Conservation (phyloP, 164 flowering plant species). For the Nelumbo lutea region DNA sequence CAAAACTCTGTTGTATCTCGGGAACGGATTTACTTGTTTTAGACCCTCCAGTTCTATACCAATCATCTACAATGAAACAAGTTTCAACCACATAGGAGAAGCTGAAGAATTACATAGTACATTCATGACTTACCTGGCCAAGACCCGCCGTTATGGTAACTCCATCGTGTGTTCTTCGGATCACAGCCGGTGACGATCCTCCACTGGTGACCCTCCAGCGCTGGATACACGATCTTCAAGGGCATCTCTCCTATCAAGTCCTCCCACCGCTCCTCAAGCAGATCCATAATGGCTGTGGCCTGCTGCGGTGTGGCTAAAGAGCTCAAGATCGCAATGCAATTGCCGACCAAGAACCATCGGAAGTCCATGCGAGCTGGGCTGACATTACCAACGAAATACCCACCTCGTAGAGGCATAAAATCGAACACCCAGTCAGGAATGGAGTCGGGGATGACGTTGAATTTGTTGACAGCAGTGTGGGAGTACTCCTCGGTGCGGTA, state of each 20-base stretch:
- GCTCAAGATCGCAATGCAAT: slow-evolving; percentile 43
- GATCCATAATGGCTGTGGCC: slow-evolving; percentile 36
- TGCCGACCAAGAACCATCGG: slow-evolving; percentile 41
- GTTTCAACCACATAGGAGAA: neutral
- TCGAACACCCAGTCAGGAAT: slow-evolving; percentile 46
- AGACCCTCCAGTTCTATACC: no score
- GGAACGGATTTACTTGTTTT: no score
- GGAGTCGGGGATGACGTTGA: slow-evolving; percentile 37
- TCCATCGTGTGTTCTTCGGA: slow-evolving; percentile 33
- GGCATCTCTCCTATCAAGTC: slow-evolving; percentile 43
- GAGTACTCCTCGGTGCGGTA: slow-evolving; percentile 41
- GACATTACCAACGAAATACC: slow-evolving; percentile 41
- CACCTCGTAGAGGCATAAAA: slow-evolving; percentile 40
- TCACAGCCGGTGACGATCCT: slow-evolving; percentile 31
- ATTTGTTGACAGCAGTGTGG: slow-evolving; percentile 39
- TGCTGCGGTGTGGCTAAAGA: slow-evolving; percentile 32
- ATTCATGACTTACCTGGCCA: slow-evolving; percentile 32
- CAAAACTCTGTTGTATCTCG: no score
- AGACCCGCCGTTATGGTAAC: slow-evolving; percentile 40
- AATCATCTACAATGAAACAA: no score
- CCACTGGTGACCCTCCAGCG: slow-evolving; percentile 33
- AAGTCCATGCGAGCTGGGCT: slow-evolving; percentile 46
- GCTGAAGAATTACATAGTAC: neutral
- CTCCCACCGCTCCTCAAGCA: slow-evolving; percentile 40
- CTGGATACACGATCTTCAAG: slow-evolving; percentile 32